Percentiles rank a stretch among this genome's conserved stretches.
Conservation (phyloP, 2,329 filamentous ascomycete genomes). For the Hirsutella minnesotensis region DNA sequence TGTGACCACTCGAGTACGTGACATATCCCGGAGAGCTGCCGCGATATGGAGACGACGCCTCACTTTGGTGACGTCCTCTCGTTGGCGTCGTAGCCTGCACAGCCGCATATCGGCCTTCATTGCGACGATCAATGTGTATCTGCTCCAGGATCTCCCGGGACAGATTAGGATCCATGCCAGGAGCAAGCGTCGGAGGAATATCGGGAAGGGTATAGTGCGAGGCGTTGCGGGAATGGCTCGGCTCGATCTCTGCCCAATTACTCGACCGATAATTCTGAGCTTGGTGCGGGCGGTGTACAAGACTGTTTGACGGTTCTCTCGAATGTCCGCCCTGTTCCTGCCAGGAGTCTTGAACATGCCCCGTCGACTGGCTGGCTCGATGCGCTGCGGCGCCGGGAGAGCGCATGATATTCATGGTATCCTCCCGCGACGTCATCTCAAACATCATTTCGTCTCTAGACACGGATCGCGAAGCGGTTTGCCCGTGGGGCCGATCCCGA, state of each 20-base stretch:
- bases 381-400: constrained; percentile 18
- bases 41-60: constrained; percentile 14
- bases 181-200: constrained; percentile 45
- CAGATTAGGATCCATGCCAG: constrained; percentile 45
- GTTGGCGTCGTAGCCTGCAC: constrained; percentile 27
- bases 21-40: constrained; percentile 19
- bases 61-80: constrained; percentile 27
- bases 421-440: constrained; percentile 27
- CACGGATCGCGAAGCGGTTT: constrained; percentile 12
- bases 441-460: constrained; percentile 27
- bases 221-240: constrained; percentile 17
- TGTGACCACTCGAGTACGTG: constrained; percentile 23
- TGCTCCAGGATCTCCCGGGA: constrained; percentile 45
- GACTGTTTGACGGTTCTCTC: constrained; percentile 23
- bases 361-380: constrained; percentile 12
- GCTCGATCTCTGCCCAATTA: constrained; percentile 24
- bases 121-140: constrained; percentile 42
- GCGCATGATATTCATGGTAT: constrained; percentile 30
- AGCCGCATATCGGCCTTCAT: constrained; percentile 31
- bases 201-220: constrained; percentile 30
- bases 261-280: constrained; percentile 19
- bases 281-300: constrained; percentile 16
- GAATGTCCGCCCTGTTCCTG: constrained; percentile 16
- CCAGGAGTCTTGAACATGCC: constrained; percentile 6
- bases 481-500: constrained; percentile 16